Evolutionary conservation across 2,329 filamentous ascomycete genomes (phyloP).

Genomic region (Aspergillus viridinutans): DNA sequence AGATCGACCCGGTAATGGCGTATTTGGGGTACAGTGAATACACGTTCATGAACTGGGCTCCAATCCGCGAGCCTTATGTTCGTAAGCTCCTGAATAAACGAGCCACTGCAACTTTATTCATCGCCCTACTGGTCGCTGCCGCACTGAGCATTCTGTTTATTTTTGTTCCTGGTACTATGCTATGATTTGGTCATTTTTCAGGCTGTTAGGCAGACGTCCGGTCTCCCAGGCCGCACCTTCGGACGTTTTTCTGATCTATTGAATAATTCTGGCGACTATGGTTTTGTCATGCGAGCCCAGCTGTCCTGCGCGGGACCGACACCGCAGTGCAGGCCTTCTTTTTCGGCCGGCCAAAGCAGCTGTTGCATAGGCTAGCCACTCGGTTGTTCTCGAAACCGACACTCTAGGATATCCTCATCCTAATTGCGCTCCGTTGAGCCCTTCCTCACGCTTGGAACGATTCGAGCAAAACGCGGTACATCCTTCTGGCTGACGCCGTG

Average conservation of each 20-base stretch:
- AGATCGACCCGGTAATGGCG: constrained; percentile 85
- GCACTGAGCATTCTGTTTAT: constrained; percentile 88
- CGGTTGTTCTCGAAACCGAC: background rate
- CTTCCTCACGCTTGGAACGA: background rate
- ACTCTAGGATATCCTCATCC: background rate
- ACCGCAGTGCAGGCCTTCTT: background rate
- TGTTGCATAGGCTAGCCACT: no score
- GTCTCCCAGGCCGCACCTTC: background rate
- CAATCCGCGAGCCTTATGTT: constrained; percentile 86
- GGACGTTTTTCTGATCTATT: background rate
- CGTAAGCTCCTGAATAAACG: constrained; percentile 79
- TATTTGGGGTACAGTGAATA: constrained; percentile 92
- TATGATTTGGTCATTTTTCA: constrained; percentile 23
- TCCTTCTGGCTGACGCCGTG: background rate
- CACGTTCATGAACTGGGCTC: constrained; percentile 86
- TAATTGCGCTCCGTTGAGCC: background rate
- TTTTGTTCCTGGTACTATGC: constrained; percentile 74
- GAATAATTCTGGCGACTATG: background rate
- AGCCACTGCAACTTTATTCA: constrained; percentile 71
- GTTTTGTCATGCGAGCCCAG: background rate
- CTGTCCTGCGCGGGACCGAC: background rate
- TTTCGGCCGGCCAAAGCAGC: background rate
- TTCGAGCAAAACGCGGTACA: background rate
- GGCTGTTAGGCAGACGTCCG: background rate
- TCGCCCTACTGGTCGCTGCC: constrained; percentile 72